Conservation (phyloP, 2,329 filamentous ascomycete species). For the Stagonosporopsis rhizophila region DNA sequence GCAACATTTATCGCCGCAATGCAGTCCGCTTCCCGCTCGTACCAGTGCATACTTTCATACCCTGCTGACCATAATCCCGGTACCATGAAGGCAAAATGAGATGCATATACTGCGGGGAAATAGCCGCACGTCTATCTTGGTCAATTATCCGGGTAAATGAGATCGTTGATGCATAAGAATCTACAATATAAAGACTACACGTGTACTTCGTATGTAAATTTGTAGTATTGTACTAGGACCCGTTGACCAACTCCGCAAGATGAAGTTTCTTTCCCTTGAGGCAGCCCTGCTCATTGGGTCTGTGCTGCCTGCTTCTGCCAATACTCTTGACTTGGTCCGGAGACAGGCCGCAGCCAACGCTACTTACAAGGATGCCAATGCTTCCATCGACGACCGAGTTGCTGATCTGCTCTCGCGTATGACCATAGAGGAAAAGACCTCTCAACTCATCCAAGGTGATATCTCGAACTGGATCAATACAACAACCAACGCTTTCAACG, state of each 20-base stretch:
- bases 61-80: conserved; percentile 10
- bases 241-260: conserved; percentile 1
- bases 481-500: conserved; percentile 71
- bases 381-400: conserved; percentile 69
- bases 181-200: conserved; percentile 7
- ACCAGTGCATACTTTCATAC: background rate
- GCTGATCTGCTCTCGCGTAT: conserved; percentile 73
- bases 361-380: conserved; percentile 68
- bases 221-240: background rate
- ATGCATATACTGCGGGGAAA: conserved; percentile 20
- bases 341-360: conserved; percentile 40
- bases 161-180: background rate
- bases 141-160: conserved; percentile 12
- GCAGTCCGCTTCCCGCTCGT: conserved; percentile 7
- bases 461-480: conserved; percentile 76
- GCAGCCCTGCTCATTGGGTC: conserved; percentile 28
- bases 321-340: conserved; percentile 37
- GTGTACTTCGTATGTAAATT: background rate
- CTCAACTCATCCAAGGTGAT: conserved; percentile 70
- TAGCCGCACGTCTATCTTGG: conserved; percentile 11
- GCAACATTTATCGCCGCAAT: background rate
- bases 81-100: conserved; percentile 7
- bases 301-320: conserved; percentile 22
- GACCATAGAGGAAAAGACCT: conserved; percentile 76
- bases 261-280: conserved; percentile 21